Evolutionary conservation across 225 moss, liverwort and hornwort genomes (phyloP), one percentile per base, ranked within the genome.

Genomic region (Sphagnum tenellum): DNA sequence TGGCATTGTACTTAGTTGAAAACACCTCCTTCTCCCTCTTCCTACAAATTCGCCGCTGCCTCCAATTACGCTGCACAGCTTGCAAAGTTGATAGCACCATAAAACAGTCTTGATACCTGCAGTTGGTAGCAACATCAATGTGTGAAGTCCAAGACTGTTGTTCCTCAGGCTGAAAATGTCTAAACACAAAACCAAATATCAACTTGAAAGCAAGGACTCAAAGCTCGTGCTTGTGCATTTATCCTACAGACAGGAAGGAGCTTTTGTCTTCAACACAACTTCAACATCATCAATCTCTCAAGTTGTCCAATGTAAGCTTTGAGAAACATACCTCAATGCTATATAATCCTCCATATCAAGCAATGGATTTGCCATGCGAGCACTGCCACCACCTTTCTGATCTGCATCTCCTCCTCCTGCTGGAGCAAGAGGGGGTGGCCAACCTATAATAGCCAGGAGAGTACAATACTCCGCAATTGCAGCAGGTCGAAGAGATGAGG

Each of bases 341-440:
- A 83, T 81, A 46, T 75, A 73, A 61, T 87, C 82, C 5, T 77
- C 68, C 68, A 89, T 87, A 48, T 90, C 82, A 56, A 98, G 67
- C 57, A 93, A 77, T 55, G 98, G 98, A 68, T 98, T 93, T 14
- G 69, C 65, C 52, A 81, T 67, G 8, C 66, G 77, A 12, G 72
- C 71, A 9, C 73, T 67, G 8, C 66, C 75, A 12, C 69, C 71
- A 9, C 73, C 68, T 55, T 80, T 75, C 44, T 67, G 66, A 64
- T 56, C 68, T 64, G 78, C 75, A 45, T 77, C 77, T 47, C 73
- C 75, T 61, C 84, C 90, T 8, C 71, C 82, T 29, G 1, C 1
- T 51, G 78, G 56, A 6, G 82, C 73, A 50, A 91, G 83, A 58
- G 90, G 87, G 64, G 98, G 89, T 53, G 98, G 98, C 98, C 98